Evolutionary conservation across 805 yeast genomes (phyloP).

Genomic region (Kregervanrija delftensis): DNA sequence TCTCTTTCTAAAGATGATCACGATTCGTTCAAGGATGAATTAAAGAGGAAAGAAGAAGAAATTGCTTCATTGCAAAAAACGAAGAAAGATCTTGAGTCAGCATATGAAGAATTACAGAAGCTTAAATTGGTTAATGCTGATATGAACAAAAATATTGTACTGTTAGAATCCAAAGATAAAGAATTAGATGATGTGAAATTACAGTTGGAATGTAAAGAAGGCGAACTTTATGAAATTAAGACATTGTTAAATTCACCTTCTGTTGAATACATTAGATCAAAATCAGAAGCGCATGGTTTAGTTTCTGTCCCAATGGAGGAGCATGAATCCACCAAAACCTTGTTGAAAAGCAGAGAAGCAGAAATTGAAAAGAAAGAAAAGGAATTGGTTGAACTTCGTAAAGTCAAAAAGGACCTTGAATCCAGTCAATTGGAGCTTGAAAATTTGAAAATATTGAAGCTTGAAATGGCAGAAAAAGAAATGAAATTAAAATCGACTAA

Average conservation of each 20-base stretch:
- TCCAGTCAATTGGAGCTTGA: no score
- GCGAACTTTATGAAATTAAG: no score
- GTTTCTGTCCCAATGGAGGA: slow-evolving; percentile 9
- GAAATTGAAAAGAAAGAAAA: no score
- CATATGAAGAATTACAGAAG: neutral
- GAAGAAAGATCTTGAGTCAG: slow-evolving; percentile 2
- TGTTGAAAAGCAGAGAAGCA: no score
- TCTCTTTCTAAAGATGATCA: slow-evolving; percentile 12
- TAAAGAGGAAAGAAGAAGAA: slow-evolving; percentile 1
- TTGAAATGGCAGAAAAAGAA: no score
- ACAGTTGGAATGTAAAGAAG: neutral
- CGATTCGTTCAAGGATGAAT: neutral
- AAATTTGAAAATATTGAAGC: no score
- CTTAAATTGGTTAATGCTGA: neutral
- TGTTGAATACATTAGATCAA: slow-evolving; percentile 10
- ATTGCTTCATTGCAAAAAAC: neutral
- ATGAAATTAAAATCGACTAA: neutral
- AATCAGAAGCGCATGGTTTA: slow-evolving; percentile 6
- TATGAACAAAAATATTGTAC: neutral
- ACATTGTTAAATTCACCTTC: slow-evolving; percentile 7
- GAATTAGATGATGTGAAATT: slow-evolving; percentile 1
- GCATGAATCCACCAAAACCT: neutral
- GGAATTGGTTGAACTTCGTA: no score
- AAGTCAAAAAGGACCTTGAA: no score
- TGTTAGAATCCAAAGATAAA: no score